phyloP scores from a whole-genome alignment of 2,329 filamentous ascomycete species.

The Sporothrix pallida region DNA sequence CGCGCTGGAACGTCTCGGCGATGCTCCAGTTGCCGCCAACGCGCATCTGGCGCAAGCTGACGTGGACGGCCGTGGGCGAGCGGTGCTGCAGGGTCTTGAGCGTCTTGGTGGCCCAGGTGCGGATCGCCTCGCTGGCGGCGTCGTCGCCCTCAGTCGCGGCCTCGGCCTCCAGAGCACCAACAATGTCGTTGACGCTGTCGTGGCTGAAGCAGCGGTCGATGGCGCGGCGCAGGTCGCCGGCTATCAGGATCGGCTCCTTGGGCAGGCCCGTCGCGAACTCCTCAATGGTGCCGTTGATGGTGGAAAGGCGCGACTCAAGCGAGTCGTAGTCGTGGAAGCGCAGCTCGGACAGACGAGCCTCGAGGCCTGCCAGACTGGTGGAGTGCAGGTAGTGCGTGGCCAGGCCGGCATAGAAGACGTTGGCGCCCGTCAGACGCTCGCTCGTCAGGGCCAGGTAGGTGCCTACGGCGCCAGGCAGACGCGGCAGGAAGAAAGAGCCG shows the following conservation, averaged over 20 bases:
- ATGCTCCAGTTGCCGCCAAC: constrained; percentile 79
- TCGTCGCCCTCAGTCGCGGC: constrained; percentile 69
- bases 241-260: constrained; percentile 69
- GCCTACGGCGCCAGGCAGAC: constrained; percentile 83
- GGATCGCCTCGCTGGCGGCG: constrained; percentile 64
- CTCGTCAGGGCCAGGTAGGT: constrained; percentile 95
- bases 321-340: constrained; percentile 79
- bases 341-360: constrained; percentile 85
- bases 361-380: constrained; percentile 78
- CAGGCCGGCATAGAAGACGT: constrained; percentile 88
- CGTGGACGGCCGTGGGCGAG: constrained; percentile 85
- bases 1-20: constrained; percentile 79
- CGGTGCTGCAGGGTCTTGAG: constrained; percentile 74
- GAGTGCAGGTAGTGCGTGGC: constrained; percentile 98
- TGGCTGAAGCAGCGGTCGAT: constrained; percentile 84
- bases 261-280: constrained; percentile 90
- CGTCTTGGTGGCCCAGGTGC: constrained; percentile 80
- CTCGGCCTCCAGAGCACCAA: constrained; percentile 67
- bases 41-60: constrained; percentile 82
- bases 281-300: constrained; percentile 87
- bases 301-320: constrained; percentile 65
- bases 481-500: constrained; percentile 91
- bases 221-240: constrained; percentile 73
- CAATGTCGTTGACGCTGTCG: constrained; percentile 70
- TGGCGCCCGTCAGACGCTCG: constrained; percentile 78